These are phyloP conservation scores for Gossypium rotundifolium DNA, from an alignment of 345 rosid genomes.

Conservation along the genomic window DNA sequence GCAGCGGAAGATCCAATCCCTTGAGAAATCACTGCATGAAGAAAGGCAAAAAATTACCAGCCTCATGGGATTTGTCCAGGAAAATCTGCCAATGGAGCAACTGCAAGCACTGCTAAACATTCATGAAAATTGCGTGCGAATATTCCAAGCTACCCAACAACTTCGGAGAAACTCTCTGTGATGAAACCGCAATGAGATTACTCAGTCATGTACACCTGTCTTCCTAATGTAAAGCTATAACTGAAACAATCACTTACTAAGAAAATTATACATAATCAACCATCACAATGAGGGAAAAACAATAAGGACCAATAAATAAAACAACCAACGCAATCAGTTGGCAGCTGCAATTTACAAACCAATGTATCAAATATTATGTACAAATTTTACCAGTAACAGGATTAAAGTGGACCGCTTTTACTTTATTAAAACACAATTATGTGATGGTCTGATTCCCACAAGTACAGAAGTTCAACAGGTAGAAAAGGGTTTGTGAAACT, in stretches of 20 bases:
- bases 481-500: constrained; percentile 13
- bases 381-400: constrained; percentile 11
- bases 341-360: background rate
- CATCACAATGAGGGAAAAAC: background rate
- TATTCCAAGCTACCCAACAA: background rate
- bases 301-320: background rate
- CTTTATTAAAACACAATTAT: constrained; percentile 10
- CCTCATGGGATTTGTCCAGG: background rate
- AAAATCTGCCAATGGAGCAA: background rate
- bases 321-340: background rate
- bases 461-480: background rate
- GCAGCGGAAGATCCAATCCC: background rate
- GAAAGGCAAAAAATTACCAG: background rate
- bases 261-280: background rate
- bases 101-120: background rate
- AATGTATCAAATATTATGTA: constrained; percentile 4
- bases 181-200: too few species aligned
- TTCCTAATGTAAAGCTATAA: too few species aligned
- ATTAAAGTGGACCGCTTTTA: background rate
- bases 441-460: constrained; percentile 14
- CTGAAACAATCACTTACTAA: too few species aligned
- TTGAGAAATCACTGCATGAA: background rate
- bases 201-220: too few species aligned
- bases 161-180: too few species aligned
- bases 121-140: background rate